Evolutionary conservation across 2,329 filamentous ascomycete genomes (phyloP), one percentile per base, ranked within the genome.

Genomic region (Lachnellula arida): DNA sequence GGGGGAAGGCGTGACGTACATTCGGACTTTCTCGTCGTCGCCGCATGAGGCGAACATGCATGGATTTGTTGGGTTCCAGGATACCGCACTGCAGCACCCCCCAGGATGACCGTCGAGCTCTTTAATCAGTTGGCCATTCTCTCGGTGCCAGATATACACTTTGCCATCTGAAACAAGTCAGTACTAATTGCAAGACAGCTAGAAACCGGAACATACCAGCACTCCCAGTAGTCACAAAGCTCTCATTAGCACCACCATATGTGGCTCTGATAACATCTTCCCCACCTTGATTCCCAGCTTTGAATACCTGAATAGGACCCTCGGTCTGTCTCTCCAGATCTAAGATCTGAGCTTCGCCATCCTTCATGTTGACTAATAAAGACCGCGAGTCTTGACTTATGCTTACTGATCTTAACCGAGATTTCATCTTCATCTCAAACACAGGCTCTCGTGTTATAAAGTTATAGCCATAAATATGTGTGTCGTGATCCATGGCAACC

Each of bases 61-160:
- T 1, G 90, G 85, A 67, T 97, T 84, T 11, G 76, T 79, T 1
- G 94, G 92, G 66, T 93, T 94, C 93, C 94, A 99, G 22, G 87
- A 81, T 39, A 95, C 88, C 7, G 90, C 83, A 69, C 97, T 97
- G 61, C 94, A 93, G 58, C 84, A 86, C 35, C 91, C 87, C 12
- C 81, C 80, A 6, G 77, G 75, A 65, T 97, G 93, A 0, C 86
- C 92, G 34, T 84, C 80, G 2, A 97, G 76, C 48, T 82, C 86
- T 67, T 91, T 89, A 5, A 99, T 84, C 0, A 87, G 78, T 5
- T 81, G 78, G 5, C 90, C 91, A 37, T 88, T 90, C 55, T 86
- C 87, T 71, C 91, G 94, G 71, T 96, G 89, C 91, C 92, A 97
- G 59, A 99, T 89, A 69, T 91, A 87, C 43, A 97, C 81, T 54